Percentiles rank a stretch among this genome's conserved stretches.
These are phyloP conservation scores for Sporothrix euskadiensis DNA, from an alignment of 2,329 filamentous ascomycete species.

Conservation along the genomic window DNA sequence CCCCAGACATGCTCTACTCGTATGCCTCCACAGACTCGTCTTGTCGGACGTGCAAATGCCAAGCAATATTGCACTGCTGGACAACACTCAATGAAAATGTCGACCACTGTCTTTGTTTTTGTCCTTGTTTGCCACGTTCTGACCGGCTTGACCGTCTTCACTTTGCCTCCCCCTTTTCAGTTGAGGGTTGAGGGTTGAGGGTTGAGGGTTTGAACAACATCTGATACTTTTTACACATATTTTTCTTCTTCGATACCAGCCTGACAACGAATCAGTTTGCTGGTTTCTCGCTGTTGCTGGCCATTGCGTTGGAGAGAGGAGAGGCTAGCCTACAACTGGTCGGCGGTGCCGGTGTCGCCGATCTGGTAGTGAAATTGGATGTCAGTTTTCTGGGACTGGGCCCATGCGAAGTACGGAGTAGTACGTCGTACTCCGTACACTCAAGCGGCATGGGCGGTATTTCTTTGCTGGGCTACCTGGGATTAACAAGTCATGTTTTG, in stretches of 20 bases:
- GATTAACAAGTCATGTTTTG: constrained; percentile 16
- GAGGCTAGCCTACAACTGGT: background rate
- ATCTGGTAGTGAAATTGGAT: background rate
- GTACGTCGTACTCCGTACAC: too few relatives aligned
- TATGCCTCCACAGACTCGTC: background rate
- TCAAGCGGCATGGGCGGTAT: constrained; percentile 5
- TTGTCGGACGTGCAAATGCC: background rate
- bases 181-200: background rate
- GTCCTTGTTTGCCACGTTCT: background rate
- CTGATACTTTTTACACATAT: background rate
- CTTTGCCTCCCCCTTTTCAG: constrained; percentile 1
- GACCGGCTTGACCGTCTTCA: background rate
- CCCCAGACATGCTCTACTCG: background rate
- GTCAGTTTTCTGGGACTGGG: background rate
- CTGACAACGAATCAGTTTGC: background rate
- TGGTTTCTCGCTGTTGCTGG: background rate
- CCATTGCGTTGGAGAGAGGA: background rate
- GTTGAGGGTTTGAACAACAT: background rate
- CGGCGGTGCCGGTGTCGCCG: constrained; percentile 19
- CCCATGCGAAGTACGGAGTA: too few relatives aligned
- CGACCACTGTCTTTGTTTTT: background rate
- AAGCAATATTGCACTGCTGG: background rate
- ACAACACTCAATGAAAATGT: background rate
- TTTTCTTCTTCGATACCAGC: background rate
- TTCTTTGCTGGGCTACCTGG: background rate